Base-by-base conservation (phyloP, 2,329 filamentous ascomycete species). In the Fonsecaea erecta region DNA sequence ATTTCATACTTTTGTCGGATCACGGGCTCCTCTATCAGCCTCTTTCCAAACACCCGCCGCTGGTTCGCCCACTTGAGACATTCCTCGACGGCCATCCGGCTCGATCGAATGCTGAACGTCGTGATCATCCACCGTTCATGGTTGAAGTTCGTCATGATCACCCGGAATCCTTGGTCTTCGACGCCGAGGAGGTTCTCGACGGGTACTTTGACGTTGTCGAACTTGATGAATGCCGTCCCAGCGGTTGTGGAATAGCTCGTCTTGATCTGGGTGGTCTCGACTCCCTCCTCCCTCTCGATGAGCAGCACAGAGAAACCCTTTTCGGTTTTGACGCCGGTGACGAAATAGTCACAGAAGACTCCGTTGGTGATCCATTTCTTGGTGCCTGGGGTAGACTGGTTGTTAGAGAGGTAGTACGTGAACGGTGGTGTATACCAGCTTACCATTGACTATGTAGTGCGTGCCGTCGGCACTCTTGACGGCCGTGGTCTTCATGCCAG, bases 301-400 rank as follows among this genome's bases (percentile, higher is more conserved):
- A 90, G 89, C 0, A 92, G 87, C 0, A 91, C 80, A 0, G 92
- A 73, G 71, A 92, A 80, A 0, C 86, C 89, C 2, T 92, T 0
- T 83, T 82, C n/a, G 81, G 94, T 93, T 81, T 86, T 88, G 0
- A 90, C 93, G 76, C 97, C 90, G 32, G 98, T 83, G 80, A 97
- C 98, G 75, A 94, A 94, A 75, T 98, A 99, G 64, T 98, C 94
- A 75, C 98, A 93, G 81, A 97, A 99, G 82, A 97, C 89, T 66
- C 88, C 88, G 84, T 99, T 99, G 69, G 95, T 98, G 80, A 99
- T 99, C 95, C 95, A 99, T 94, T 98, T 98, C 86, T 99, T 99
- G 79, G 87, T 88, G 53, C 95, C 90, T 90, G 63, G 0, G 85
- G 88, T 0, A 88, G 91, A 2, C 0, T 6, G n/a, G n/a, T n/a